A percentile compares a stretch with the other conserved stretches of the same genome.
These are phyloP conservation scores for Lagenidium sp. DNA, from an alignment of 352 stramenopile species.

Conservation along the genomic window DNA sequence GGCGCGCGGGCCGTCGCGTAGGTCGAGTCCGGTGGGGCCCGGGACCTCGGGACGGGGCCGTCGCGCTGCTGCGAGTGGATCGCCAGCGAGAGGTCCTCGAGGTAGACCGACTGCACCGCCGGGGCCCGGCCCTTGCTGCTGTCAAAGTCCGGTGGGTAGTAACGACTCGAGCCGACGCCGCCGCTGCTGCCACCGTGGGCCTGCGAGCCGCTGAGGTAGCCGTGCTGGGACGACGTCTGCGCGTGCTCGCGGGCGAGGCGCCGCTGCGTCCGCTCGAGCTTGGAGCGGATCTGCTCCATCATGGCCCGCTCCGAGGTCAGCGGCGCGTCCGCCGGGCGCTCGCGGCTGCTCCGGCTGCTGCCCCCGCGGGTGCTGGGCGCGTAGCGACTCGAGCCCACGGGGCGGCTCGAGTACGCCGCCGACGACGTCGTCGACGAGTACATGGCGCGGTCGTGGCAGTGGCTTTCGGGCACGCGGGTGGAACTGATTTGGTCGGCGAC, in stretches of 20 bases:
- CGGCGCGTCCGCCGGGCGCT: constrained; percentile 6
- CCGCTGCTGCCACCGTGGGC: constrained; percentile 7
- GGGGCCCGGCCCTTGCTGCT: constrained; percentile 4
- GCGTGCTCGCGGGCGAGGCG: constrained; percentile 30
- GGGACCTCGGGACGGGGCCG: not conserved
- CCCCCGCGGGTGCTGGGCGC: constrained; percentile 1
- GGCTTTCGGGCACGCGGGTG: constrained; percentile 8
- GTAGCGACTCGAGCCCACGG: too few species aligned
- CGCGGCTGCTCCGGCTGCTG: constrained; percentile 1
- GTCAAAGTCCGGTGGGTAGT: constrained; percentile 10
- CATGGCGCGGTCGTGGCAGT: not conserved
- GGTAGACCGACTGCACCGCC: constrained; percentile 10
- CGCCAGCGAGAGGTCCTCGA: constrained; percentile 11
- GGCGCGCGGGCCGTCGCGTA: not conserved
- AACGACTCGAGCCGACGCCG: constrained; percentile 1
- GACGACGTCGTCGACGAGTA: not conserved
- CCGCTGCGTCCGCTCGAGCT: constrained; percentile 50
- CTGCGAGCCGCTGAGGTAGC: constrained; percentile 13
- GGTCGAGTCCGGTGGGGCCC: constrained; percentile 3
- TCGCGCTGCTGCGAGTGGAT: constrained; percentile 5
- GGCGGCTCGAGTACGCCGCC: not conserved
- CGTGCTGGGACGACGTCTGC: constrained; percentile 11
- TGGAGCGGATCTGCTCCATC: constrained; percentile 66
- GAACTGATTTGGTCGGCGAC: not conserved
- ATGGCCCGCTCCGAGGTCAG: constrained; percentile 48